phyloP scores from a whole-genome alignment of 2,329 filamentous ascomycete genomes.

The Cercospora janseana region DNA sequence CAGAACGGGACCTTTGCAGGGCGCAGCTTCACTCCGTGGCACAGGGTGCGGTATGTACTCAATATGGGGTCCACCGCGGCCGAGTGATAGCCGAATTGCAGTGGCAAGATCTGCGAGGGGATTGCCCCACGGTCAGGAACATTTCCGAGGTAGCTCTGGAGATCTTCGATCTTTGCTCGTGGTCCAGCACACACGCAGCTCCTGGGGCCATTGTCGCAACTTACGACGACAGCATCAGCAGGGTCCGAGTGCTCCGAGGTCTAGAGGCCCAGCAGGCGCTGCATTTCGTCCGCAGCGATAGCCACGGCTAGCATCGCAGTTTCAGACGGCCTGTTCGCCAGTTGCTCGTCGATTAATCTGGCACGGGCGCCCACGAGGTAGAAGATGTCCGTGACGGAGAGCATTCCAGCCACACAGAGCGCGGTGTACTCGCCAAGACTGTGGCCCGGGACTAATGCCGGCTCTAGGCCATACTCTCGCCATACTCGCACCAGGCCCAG shows the following conservation, averaged over 20 bases:
- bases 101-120: too few species aligned
- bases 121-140: too few species aligned
- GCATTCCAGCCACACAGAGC: not conserved
- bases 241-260: not conserved
- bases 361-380: constrained; percentile 39
- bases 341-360: constrained; percentile 27
- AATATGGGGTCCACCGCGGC: too few species aligned
- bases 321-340: too few species aligned
- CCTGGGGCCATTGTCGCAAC: not conserved
- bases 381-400: constrained; percentile 24
- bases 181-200: not conserved
- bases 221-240: not conserved
- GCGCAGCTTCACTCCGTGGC: too few species aligned
- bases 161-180: not conserved
- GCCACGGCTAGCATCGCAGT: not conserved
- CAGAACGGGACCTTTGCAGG: too few species aligned
- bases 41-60: too few species aligned
- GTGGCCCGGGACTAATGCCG: constrained; percentile 26
- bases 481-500: not conserved
- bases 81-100: too few species aligned
- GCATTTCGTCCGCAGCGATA: too few species aligned
- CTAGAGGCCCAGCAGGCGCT: not conserved
- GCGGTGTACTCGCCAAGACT: too few species aligned
- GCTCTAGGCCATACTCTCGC: not conserved
- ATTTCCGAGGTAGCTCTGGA: too few species aligned